A percentile compares a stretch with the other conserved stretches of the same genome.
Evolutionary conservation across 768 basidiomycete species (phyloP).

Genomic region (Suillus tomentosus): DNA sequence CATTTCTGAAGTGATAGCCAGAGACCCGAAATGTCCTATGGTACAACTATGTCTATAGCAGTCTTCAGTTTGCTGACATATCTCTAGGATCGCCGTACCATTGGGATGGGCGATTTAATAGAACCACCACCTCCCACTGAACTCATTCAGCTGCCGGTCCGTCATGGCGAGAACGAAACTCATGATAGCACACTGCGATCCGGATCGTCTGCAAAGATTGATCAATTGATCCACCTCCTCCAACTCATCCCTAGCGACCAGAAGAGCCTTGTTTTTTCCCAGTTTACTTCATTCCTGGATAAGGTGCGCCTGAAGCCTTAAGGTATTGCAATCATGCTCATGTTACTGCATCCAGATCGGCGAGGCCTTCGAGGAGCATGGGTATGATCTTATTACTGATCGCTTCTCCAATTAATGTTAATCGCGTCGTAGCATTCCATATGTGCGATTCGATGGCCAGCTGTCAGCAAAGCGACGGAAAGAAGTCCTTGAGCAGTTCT

Average conservation of each 20-base stretch:
- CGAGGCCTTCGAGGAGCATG: constrained; percentile 63
- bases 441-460: constrained; percentile 81
- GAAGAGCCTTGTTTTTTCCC: constrained; percentile 88
- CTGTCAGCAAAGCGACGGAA: constrained; percentile 82
- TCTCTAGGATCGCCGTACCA: constrained; percentile 66
- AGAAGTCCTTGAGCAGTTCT: constrained; percentile 75
- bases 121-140: constrained; percentile 67
- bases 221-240: constrained; percentile 75
- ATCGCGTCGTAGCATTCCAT: constrained; percentile 57
- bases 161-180: constrained; percentile 39
- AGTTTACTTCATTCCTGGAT: constrained; percentile 85
- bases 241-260: constrained; percentile 65
- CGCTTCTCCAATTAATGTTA: constrained; percentile 11
- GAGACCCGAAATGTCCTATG: constrained; percentile 84
- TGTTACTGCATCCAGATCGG: constrained; percentile 54
- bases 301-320: constrained; percentile 47
- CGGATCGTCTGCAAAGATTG: constrained; percentile 82
- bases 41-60: constrained; percentile 36
- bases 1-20: constrained; percentile 67
- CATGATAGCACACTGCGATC: constrained; percentile 42
- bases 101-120: constrained; percentile 57
- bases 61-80: constrained; percentile 8
- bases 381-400: constrained; percentile 37
- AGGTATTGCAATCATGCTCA: not conserved
- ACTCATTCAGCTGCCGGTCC: constrained; percentile 60